Evolutionary conservation across 2,329 filamentous ascomycete genomes (phyloP).

Genomic region (Hypoxylon sp.): DNA sequence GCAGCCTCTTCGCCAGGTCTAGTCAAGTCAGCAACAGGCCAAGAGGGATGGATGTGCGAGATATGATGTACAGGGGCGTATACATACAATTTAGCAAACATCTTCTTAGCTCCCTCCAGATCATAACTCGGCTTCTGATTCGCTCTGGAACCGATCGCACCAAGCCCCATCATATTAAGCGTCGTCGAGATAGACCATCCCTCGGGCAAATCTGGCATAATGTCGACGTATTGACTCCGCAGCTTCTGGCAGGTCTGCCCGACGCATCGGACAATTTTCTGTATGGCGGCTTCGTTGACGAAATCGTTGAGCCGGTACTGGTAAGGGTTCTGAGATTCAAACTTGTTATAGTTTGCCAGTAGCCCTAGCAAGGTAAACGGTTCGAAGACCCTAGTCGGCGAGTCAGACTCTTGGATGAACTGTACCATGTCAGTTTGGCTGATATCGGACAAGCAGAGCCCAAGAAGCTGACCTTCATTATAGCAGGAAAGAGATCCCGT

Average conservation of each 20-base stretch:
- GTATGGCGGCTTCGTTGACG: slow-evolving; percentile 88
- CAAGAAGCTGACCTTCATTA: slow-evolving; percentile 80
- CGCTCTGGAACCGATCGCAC: slow-evolving; percentile 73
- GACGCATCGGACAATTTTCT: slow-evolving; percentile 79
- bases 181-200: slow-evolving; percentile 86
- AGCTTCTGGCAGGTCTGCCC: slow-evolving; percentile 74
- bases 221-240: slow-evolving; percentile 78
- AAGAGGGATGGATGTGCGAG: neutral
- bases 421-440: slow-evolving; percentile 47
- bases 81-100: slow-evolving; percentile 80
- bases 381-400: slow-evolving; percentile 68
- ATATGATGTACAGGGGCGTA: too few species aligned
- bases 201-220: slow-evolving; percentile 90
- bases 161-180: slow-evolving; percentile 83
- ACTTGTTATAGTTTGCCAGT: slow-evolving; percentile 98
- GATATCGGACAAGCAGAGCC: neutral
- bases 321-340: slow-evolving; percentile 97
- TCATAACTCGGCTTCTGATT: slow-evolving; percentile 67
- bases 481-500: slow-evolving; percentile 87
- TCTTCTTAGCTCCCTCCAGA: slow-evolving; percentile 79
- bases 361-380: slow-evolving; percentile 86
- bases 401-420: slow-evolving; percentile 83
- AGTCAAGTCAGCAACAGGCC: slow-evolving; percentile 40
- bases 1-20: slow-evolving; percentile 83
- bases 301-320: slow-evolving; percentile 92